Evolutionary conservation across 164 flowering plant species (phyloP), one percentile per base, ranked within the genome.

Genomic region (Kingdonia uniflora): DNA sequence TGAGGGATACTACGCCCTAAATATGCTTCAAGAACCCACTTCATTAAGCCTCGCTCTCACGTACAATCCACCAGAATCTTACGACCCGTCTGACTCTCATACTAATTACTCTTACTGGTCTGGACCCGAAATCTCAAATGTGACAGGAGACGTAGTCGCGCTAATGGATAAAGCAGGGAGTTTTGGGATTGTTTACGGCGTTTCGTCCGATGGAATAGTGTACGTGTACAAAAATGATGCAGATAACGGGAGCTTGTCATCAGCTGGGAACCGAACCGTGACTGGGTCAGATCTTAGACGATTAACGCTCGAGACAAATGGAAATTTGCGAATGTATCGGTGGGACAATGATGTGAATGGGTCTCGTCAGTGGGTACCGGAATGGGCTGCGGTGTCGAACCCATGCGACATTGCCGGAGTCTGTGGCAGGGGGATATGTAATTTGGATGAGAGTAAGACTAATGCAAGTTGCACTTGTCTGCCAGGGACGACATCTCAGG

Each of bases 391-490:
- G 0, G 81, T 84, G 7, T 82, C 95, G 7, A 87, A 79, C 25
- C 96, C 94, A 0, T 92, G 98, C 52, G 78, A 73, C 13, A 84
- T 85, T 46, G 86, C 98, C 19, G 96, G 98, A 5, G 63, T 77
- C n/a, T 92, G 98, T 46, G 95, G 98, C 17, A 80, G 78, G 49
- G 98, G 98, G 60, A 72, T 87, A 14, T 87, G 98, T 56, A 75
- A 47, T 56, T 61, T 87, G 64, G 81, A 79, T 26, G 70, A 68
- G 49, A 76, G 65, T 57, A 80, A 79, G 75, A 82, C 77, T 2
- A 82, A 85, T 64, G 78, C 81, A 14, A 71, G 81, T 14, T 92
- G 98, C 49, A 56, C 69, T 10, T 78, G 85, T 65, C 56, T 84
- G 49, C 92, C 94, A 1, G 96, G 94, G 17, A 61, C 78, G 11